These are phyloP conservation scores for Dichomitus squalens DNA, from an alignment of 1,284 basidiomycete species.

Conservation along the genomic window DNA sequence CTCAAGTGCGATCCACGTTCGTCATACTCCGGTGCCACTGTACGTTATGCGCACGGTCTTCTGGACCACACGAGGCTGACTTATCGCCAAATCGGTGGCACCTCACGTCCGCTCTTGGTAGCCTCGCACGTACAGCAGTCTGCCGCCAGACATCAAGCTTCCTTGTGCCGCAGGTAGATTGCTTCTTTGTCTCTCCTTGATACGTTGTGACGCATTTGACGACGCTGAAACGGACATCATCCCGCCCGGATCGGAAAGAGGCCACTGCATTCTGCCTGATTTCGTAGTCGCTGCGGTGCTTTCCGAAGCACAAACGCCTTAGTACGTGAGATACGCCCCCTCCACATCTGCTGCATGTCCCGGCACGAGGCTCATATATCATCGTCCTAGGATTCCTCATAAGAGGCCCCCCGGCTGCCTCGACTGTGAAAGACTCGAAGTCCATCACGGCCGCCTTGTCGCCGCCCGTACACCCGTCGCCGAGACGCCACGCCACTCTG, in stretches of 20 bases:
- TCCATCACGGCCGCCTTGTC: neutral
- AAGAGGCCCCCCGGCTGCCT: neutral
- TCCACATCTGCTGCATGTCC: conserved; percentile 10
- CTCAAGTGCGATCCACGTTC: too few species aligned
- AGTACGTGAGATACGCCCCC: conserved; percentile 8
- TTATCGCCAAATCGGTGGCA: neutral
- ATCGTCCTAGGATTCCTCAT: conserved; percentile 5
- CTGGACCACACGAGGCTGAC: neutral
- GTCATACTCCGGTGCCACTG: too few species aligned
- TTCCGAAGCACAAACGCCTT: neutral
- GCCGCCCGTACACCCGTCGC: neutral
- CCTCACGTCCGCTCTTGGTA: neutral
- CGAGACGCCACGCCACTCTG: neutral
- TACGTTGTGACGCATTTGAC: neutral
- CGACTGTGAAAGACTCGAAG: too few species aligned
- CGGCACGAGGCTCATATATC: conserved; percentile 20
- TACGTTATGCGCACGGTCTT: neutral
- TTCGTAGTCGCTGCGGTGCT: conserved; percentile 1
- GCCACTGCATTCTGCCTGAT: neutral
- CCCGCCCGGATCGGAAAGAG: neutral
- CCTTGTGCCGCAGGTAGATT: too few species aligned
- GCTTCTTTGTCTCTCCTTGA: neutral
- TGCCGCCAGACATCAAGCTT: neutral
- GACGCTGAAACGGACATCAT: neutral
- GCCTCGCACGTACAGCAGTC: neutral